Base-by-base conservation (phyloP, 257 asterid genomes). In the Solanum infundibuliforme region DNA sequence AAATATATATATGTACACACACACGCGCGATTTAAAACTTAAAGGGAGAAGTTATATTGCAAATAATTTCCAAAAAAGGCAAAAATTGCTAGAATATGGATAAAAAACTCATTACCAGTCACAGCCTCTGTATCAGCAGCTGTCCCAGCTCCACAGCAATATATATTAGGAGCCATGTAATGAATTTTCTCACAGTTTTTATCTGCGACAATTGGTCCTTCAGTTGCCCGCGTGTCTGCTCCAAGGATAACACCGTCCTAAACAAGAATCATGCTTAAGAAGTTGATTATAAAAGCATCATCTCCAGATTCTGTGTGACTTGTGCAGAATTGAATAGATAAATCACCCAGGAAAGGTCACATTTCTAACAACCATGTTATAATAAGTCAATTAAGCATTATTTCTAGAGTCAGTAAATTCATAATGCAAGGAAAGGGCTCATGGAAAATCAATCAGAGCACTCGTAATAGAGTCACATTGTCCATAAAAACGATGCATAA, bases 181-280 rank as follows among this genome's bases (percentile, higher is more conserved):
- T 97, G 99, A 74, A 97, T 97, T 91, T 96, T 97, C 91, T 97
- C 99, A 86, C 99, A 97, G 88, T 96, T 97, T 92, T 97, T 97
- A 89, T 97, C 99, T 34, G 99, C 99, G 83, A 97, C 99, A 91
- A 97, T 97, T n/a, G 99, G 99, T 31, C 99, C 99, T 90, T 93
- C 99, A 46, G 99, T 96, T 87, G 99, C 99, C 86, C 99, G 92
- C 0, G 99, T 97, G 87, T 97, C 99, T 43, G 99, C 99, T 90
- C 99, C 99, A 38, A 97, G 99, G 90, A 97, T 96, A 88, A 97
- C 96, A 87, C 99, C 99, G 87, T 96, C 98, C 99, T 97, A 88
- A 85, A 88, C 88, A 89, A 89, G n/a, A 74, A 79, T 88, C 52
- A 82, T 34, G 66, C 31, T n/a, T 84, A 90, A 87, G 82, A 65